Conservation (phyloP, 495 filamentous ascomycete genomes). For the Aspergillus nidulans region DNA sequence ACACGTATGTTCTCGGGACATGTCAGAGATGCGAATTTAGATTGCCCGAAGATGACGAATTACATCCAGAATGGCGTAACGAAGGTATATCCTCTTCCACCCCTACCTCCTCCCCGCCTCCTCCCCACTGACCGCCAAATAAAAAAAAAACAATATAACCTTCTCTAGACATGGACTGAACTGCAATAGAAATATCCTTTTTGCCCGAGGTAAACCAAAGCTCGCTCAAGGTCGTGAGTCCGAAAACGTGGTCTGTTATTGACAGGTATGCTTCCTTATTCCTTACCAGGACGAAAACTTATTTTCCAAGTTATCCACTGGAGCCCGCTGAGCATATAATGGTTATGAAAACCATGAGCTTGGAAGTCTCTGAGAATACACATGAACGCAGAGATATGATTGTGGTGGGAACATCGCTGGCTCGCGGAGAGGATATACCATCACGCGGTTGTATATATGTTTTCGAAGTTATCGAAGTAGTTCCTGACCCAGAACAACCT, state of each 20-base stretch:
- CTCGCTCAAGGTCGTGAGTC: constrained; percentile 67
- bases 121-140: no score
- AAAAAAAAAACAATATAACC: no score
- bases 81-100: constrained; percentile 51
- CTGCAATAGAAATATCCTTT: constrained; percentile 45
- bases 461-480: constrained; percentile 85
- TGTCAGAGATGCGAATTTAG: constrained; percentile 64
- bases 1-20: constrained; percentile 73
- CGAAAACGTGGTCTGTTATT: constrained; percentile 69
- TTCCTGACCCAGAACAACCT: constrained; percentile 78
- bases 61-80: constrained; percentile 71
- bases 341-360: constrained; percentile 73
- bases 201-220: constrained; percentile 65
- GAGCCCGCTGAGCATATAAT: constrained; percentile 71
- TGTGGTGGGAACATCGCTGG: constrained; percentile 76
- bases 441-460: constrained; percentile 83
- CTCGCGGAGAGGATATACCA: constrained; percentile 83
- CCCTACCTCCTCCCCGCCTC: no score
- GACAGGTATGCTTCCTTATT: constrained; percentile 51
- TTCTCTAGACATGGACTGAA: constrained; percentile 17
- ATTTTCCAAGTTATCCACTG: constrained; percentile 42
- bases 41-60: constrained; percentile 77
- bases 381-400: constrained; percentile 78
- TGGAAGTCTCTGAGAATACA: constrained; percentile 87
- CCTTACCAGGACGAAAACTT: background rate